Evolutionary conservation across 371 early-diverging fungal genomes (phyloP), one percentile per base, ranked within the genome.

Genomic region (Mortierella sp.): DNA sequence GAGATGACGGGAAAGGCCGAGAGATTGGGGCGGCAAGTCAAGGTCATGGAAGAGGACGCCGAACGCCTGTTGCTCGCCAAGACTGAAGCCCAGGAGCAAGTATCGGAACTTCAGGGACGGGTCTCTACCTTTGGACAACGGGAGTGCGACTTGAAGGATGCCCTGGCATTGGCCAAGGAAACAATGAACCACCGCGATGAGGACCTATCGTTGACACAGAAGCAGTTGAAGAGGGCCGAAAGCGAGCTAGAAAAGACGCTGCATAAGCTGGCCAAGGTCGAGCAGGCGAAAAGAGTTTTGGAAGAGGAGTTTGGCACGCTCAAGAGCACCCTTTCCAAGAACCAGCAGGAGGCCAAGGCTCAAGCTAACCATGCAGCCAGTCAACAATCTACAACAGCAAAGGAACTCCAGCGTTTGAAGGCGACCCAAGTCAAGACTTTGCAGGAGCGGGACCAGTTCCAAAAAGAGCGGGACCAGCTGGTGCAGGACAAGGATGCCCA

Each of bases 101-200:
- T 89, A 31, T 59, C 74, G 1, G 90, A 89, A 21, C 73, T 85
- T 24, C 87, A 88, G 69, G 76, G 80, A 0, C 74, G 71, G 26
- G 43, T 90, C 31, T 83, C 86, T 43, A 43, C 79, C 2, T 16
- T 80, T 0, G 88, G 79, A 14, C 67, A 71, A 6, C 90, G 91
- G 40, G 78, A 90, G 10, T 78, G 80, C 26, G 90, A 90, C 31
- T 80, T 88, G 1, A 87, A 90, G 28, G 93, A 91, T 31, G 88
- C 93, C 0, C 73, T 91, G 16, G 86, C 86, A 34, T 83, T 91
- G 9, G 89, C 88, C 43, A 93, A 91, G 71, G 88, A 89, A 0
- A 89, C 89, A 69, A 81, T 92, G n/a, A 87, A 92, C 57, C 90
- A 91, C 48, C 91, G 91, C 4, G 92, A 93, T 55, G 81, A 87